phyloP scores from a whole-genome alignment of 2,329 filamentous ascomycete genomes.

The Microcera coccophila region DNA sequence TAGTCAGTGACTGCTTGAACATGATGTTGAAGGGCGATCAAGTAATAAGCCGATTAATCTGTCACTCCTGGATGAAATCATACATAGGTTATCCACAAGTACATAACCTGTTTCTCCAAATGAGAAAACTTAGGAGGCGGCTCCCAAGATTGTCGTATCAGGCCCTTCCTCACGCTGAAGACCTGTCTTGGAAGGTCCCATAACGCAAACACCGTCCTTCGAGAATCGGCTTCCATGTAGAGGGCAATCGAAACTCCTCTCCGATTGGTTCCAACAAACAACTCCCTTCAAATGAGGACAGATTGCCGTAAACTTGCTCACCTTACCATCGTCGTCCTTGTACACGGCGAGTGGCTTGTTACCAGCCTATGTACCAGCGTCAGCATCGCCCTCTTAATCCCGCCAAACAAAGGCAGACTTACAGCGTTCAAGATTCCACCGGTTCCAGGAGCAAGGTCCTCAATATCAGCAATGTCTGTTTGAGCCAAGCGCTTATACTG shows the following conservation, averaged over 20 bases:
- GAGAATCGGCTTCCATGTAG: constrained; percentile 40
- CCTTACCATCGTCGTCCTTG: constrained; percentile 50
- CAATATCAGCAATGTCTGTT: constrained; percentile 53
- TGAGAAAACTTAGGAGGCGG: no score
- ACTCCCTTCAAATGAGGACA: constrained; percentile 56
- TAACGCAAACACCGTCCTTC: constrained; percentile 16
- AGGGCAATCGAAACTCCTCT: constrained; percentile 55
- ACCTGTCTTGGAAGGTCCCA: constrained; percentile 15
- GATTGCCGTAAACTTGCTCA: constrained; percentile 49
- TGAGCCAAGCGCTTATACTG: constrained; percentile 54
- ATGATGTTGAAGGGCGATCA: no score
- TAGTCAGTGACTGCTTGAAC: no score
- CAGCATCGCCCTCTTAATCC: not conserved
- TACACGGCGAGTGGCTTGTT: constrained; percentile 52
- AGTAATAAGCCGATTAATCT: no score
- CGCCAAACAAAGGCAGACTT: not conserved
- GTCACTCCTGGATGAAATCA: no score
- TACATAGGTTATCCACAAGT: no score
- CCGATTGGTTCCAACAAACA: constrained; percentile 51
- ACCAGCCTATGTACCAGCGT: no score
- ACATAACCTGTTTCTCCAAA: no score
- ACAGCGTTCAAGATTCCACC: constrained; percentile 52
- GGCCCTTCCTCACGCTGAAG: no score
- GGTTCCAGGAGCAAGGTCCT: constrained; percentile 46
- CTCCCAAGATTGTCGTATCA: no score